phyloP scores from a whole-genome alignment of 306 rosid genomes.

The Leucaena leucocephala region DNA sequence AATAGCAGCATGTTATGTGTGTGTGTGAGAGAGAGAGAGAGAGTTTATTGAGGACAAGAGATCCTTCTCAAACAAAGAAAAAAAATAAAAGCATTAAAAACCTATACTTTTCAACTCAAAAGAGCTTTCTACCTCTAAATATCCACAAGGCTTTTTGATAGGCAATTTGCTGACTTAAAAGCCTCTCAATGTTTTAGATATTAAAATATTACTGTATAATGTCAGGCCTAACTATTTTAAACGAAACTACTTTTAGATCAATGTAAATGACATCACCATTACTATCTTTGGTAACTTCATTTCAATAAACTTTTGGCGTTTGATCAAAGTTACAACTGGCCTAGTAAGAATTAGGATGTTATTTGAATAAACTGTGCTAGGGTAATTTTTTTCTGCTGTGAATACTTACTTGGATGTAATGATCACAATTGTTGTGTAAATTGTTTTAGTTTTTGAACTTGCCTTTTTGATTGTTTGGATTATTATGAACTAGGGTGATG shows the following conservation, averaged over 20 bases:
- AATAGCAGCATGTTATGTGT: not conserved
- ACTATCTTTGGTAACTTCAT: constrained; percentile 19
- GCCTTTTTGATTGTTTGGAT: not conserved
- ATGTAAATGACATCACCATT: constrained; percentile 13
- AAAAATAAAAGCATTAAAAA: not conserved
- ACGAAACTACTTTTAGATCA: constrained; percentile 24
- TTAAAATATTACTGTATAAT: not conserved
- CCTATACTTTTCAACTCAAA: not conserved
- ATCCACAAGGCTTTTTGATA: not conserved
- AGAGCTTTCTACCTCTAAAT: not conserved
- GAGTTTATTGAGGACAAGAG: not conserved
- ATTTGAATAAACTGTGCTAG: not conserved
- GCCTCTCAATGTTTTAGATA: not conserved
- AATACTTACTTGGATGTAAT: constrained; percentile 27
- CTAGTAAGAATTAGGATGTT: constrained; percentile 8
- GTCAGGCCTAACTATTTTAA: constrained; percentile 13
- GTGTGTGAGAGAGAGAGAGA: not conserved
- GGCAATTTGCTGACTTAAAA: not conserved
- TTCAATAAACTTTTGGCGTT: constrained; percentile 13
- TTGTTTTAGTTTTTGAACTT: not conserved
- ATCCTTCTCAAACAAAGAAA: not conserved
- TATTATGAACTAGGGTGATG: not conserved
- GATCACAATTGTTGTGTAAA: constrained; percentile 29
- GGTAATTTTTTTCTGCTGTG: not conserved
- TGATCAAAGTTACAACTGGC: constrained; percentile 7